phyloP scores from a whole-genome alignment of 1,284 basidiomycete species.

The Cerrena zonata region DNA sequence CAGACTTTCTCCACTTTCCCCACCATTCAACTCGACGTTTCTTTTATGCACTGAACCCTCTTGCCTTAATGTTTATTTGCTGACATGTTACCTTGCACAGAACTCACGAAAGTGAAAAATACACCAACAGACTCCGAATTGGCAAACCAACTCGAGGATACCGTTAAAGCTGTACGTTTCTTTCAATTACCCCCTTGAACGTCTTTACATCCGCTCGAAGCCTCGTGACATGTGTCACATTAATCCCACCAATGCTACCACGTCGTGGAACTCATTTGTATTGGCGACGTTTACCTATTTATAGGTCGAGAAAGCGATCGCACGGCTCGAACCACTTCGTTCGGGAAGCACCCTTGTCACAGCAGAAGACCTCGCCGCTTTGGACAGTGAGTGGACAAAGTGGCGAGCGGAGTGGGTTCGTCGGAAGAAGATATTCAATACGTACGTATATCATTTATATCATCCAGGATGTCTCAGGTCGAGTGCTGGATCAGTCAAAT shows the following conservation, averaged over 20 bases:
- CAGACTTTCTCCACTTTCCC: no score
- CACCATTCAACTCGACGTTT: no score
- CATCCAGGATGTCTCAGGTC: background rate
- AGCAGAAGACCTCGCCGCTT: constrained; percentile 52
- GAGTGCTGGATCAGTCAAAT: background rate
- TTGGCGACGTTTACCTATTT: background rate
- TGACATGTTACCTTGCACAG: constrained; percentile 33
- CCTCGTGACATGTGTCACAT: no score
- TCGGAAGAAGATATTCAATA: constrained; percentile 61
- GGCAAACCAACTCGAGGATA: constrained; percentile 39
- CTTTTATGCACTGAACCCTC: background rate
- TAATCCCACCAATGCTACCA: no score
- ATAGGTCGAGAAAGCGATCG: constrained; percentile 45
- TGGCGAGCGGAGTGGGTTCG: constrained; percentile 71
- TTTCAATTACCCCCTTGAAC: no score
- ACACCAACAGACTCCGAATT: constrained; percentile 69
- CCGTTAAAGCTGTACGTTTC: constrained; percentile 38
- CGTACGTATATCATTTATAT: constrained; percentile 41
- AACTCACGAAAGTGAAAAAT: constrained; percentile 55
- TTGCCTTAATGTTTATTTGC: no score
- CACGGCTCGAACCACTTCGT: constrained; percentile 59
- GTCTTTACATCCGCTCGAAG: no score
- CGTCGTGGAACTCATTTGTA: no score
- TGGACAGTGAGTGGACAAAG: constrained; percentile 62
- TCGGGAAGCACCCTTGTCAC: constrained; percentile 62